Percentiles rank a stretch among this genome's conserved stretches.
phyloP scores from a whole-genome alignment of 2,329 filamentous ascomycete genomes.

The Aspergillus ochraceus region DNA sequence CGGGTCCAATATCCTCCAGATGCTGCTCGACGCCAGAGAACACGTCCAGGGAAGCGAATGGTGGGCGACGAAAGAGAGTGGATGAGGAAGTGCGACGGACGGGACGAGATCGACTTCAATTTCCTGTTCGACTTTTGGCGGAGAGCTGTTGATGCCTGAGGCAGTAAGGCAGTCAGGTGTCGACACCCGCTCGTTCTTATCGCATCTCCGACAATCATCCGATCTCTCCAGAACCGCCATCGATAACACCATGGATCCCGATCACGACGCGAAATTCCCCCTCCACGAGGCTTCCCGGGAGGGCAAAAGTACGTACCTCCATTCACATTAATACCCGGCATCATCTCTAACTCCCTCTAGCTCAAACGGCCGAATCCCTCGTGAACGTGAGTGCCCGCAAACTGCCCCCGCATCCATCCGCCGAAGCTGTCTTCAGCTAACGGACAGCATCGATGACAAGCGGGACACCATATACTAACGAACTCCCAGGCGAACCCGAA shows the following conservation, averaged over 20 bases:
- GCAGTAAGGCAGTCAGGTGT: conserved; percentile 17
- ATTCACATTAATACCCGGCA: background rate
- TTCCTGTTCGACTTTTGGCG: conserved; percentile 14
- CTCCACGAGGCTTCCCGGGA: conserved; percentile 86
- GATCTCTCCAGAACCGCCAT: conserved; percentile 8
- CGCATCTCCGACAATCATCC: conserved; percentile 6
- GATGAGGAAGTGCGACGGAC: background rate
- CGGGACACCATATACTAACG: background rate
- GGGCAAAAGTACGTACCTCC: conserved; percentile 66
- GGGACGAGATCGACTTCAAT: conserved; percentile 1
- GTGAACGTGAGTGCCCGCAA: conserved; percentile 56
- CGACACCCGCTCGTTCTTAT: conserved; percentile 26
- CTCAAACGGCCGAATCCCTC: conserved; percentile 69
- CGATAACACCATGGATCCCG: conserved; percentile 38
- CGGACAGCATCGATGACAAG: background rate
- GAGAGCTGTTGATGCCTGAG: conserved; percentile 23
- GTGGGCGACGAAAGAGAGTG: conserved; percentile 2
- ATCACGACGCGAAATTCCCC: conserved; percentile 66
- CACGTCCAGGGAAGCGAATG: conserved; percentile 4
- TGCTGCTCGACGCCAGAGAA: background rate
- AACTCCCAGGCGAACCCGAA: conserved; percentile 69
- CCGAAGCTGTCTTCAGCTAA: background rate
- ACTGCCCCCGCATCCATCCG: conserved; percentile 29
- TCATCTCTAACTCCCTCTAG: conserved; percentile 47
- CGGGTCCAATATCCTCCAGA: background rate